Evolutionary conservation across 1,284 basidiomycete species (phyloP).

Genomic region (Rhodotorula sp.): DNA sequence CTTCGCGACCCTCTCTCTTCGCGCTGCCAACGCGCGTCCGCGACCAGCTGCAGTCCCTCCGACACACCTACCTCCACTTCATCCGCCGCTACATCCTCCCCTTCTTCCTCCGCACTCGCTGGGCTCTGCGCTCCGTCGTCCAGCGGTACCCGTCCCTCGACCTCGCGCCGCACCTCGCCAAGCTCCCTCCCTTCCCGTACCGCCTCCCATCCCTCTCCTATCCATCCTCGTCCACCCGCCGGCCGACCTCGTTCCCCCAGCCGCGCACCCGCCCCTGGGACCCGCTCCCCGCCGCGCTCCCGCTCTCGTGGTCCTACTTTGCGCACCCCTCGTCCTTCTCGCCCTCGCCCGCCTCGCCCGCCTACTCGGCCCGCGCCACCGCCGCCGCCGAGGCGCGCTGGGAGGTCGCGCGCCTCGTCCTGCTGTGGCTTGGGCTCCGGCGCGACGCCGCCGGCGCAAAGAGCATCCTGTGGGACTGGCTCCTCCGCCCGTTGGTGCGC

Average conservation of each 20-base stretch:
- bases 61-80: conserved; percentile 27
- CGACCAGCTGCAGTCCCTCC: background rate
- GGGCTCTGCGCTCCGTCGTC: conserved; percentile 3
- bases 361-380: background rate
- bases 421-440: conserved; percentile 20
- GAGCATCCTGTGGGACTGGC: conserved; percentile 24
- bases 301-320: conserved; percentile 7
- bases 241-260: background rate
- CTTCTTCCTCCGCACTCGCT: conserved; percentile 10
- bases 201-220: background rate
- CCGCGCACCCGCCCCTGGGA: conserved; percentile 1
- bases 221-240: background rate
- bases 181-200: conserved; percentile 1
- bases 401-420: conserved; percentile 8
- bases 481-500: conserved; percentile 6
- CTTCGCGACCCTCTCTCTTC: background rate
- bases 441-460: conserved; percentile 23
- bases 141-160: conserved; percentile 11
- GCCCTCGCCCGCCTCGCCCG: background rate
- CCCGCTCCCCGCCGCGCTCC: background rate
- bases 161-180: conserved; percentile 2
- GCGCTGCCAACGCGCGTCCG: background rate
- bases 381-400: conserved; percentile 14
- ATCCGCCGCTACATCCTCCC: conserved; percentile 31
- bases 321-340: conserved; percentile 6